These are phyloP conservation scores for Candida odintsovae DNA, from an alignment of 805 yeast genomes.

Conservation along the genomic window DNA sequence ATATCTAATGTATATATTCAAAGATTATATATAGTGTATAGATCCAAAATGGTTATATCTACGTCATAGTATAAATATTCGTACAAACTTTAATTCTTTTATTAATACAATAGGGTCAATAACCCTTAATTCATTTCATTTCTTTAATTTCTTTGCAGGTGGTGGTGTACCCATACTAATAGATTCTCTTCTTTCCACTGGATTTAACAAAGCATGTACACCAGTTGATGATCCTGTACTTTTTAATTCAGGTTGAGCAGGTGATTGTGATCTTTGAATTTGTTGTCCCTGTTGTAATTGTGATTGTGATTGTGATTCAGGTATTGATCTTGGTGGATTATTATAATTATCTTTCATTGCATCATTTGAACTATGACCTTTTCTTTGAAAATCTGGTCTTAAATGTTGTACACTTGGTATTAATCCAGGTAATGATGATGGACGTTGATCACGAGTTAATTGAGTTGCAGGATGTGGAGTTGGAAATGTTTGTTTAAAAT, in stretches of 20 bases:
- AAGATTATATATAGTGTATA: too few relatives aligned
- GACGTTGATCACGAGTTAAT: conserved; percentile 15
- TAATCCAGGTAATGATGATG: conserved; percentile 20
- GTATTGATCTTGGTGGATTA: conserved; percentile 22
- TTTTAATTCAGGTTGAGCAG: neutral
- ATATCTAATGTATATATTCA: too few relatives aligned
- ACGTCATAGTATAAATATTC: too few relatives aligned
- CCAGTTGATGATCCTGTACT: conserved; percentile 13
- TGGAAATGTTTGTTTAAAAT: conserved; percentile 3
- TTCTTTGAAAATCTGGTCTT: conserved; percentile 12
- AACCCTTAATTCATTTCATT: neutral
- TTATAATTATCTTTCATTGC: conserved; percentile 6
- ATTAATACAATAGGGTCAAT: too few relatives aligned
- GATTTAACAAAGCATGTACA: conserved; percentile 22
- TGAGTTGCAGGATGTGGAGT: conserved; percentile 1
- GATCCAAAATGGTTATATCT: too few relatives aligned
- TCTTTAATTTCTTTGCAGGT: conserved; percentile 2
- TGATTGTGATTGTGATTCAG: conserved; percentile 3
- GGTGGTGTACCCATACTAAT: conserved; percentile 3
- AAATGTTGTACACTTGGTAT: conserved; percentile 14
- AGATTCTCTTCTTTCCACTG: conserved; percentile 16
- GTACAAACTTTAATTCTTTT: too few relatives aligned
- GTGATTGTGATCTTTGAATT: conserved; percentile 1
- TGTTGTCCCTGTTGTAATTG: neutral
- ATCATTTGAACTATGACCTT: conserved; percentile 21